A percentile compares a stretch with the other conserved stretches of the same genome.
Evolutionary conservation across 345 rosid genomes (phyloP).

Genomic region (Carallia brachiata): DNA sequence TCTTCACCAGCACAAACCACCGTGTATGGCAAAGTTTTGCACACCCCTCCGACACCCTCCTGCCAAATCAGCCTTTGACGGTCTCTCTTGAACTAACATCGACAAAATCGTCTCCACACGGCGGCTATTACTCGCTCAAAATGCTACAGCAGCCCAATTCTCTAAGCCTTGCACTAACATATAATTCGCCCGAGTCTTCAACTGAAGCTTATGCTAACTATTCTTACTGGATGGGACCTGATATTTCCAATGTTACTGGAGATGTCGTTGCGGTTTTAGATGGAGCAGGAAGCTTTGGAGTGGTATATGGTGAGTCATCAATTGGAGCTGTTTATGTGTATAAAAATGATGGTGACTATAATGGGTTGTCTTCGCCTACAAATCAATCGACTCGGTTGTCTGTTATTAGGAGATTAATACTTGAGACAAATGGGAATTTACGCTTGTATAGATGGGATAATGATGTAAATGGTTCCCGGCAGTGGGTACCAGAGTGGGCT

Average conservation of each 20-base stretch:
- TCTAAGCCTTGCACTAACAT: conserved; percentile 75
- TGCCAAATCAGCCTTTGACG: conserved; percentile 77
- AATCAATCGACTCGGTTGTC: conserved; percentile 34
- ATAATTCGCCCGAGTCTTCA: conserved; percentile 43
- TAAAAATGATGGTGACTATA: conserved; percentile 58
- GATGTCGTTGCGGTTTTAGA: conserved; percentile 68
- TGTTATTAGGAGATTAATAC: conserved; percentile 55
- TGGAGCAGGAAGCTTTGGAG: conserved; percentile 81
- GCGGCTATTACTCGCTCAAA: conserved; percentile 69
- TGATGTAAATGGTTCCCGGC: conserved; percentile 70
- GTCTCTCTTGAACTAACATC: conserved; percentile 70
- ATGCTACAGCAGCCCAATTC: conserved; percentile 89
- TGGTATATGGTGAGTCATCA: conserved; percentile 71
- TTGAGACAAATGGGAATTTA: conserved; percentile 75
- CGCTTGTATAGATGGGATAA: conserved; percentile 82
- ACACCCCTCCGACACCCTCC: conserved; percentile 80
- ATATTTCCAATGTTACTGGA: conserved; percentile 81
- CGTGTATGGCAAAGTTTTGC: conserved; percentile 75
- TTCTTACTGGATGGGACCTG: conserved; percentile 89
- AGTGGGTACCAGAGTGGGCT: conserved; percentile 90
- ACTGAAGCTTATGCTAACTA: conserved; percentile 47
- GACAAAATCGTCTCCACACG: conserved; percentile 38
- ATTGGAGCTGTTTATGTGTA: conserved; percentile 75
- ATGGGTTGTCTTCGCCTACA: conserved; percentile 39
- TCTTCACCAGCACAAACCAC: conserved; percentile 35